These are phyloP conservation scores for Schoenoplectus tabernaemontani DNA, from an alignment of 202 grass and related monocot genomes.

Conservation along the genomic window DNA sequence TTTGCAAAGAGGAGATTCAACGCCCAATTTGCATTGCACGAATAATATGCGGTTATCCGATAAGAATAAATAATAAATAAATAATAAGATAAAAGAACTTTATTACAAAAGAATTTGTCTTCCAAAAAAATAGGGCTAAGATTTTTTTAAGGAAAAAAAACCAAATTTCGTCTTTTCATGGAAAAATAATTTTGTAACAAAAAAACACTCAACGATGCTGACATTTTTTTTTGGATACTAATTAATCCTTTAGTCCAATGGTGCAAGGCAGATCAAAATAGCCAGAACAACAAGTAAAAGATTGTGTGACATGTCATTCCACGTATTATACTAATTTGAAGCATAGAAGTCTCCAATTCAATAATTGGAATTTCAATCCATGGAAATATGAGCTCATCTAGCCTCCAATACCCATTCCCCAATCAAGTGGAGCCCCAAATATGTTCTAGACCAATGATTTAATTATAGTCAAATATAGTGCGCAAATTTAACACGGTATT, in stretches of 20 bases:
- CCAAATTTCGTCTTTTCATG: not conserved
- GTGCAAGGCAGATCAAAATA: not conserved
- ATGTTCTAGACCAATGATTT: not conserved
- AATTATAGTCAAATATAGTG: not conserved
- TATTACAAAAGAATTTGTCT: not conserved
- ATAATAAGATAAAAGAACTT: not conserved
- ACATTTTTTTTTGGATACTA: not conserved
- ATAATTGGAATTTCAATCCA: not conserved
- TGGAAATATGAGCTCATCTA: not conserved
- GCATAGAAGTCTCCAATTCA: not conserved
- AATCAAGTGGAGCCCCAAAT: not conserved
- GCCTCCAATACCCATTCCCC: not conserved
- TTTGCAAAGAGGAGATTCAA: not conserved
- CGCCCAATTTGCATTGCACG: not conserved
- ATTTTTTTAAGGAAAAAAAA: not conserved
- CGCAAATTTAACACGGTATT: slow-evolving; percentile 9
- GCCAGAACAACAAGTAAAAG: not conserved
- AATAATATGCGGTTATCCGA: no score
- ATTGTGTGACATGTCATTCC: not conserved
- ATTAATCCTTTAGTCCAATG: not conserved
- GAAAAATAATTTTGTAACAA: no score
- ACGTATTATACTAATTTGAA: not conserved
- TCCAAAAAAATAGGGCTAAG: not conserved
- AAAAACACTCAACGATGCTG: not conserved
- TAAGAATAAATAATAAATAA: no score